These are phyloP conservation scores for Actinomucor elegans DNA, from an alignment of 371 early-diverging fungal species.

Conservation along the genomic window DNA sequence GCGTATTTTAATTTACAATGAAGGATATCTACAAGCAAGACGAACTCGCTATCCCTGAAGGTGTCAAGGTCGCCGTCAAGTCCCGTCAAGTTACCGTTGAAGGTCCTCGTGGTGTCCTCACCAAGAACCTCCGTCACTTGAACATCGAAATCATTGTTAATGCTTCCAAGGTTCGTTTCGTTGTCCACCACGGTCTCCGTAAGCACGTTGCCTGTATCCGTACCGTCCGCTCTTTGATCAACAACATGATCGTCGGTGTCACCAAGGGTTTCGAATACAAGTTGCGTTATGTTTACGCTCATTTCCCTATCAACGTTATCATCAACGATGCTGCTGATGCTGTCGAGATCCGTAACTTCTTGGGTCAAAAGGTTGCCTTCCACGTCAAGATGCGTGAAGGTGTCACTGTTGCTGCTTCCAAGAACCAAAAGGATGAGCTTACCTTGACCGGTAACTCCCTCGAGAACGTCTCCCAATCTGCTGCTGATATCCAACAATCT, in stretches of 20 bases:
- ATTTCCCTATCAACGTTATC: conserved; percentile 99
- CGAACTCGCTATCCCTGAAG: conserved; percentile 77
- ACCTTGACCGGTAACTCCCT: conserved; percentile 95
- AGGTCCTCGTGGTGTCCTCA: conserved; percentile 90
- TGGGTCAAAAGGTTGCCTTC: conserved; percentile 98
- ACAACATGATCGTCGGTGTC: conserved; percentile 98
- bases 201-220: conserved; percentile 99
- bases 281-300: conserved; percentile 99
- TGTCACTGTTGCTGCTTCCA: conserved; percentile 83
- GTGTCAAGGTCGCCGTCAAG: conserved; percentile 77
- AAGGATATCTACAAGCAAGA: conserved; percentile 87
- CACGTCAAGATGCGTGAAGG: conserved; percentile 91
- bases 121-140: conserved; percentile 94
- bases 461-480: conserved; percentile 97
- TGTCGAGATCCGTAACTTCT: conserved; percentile 99
- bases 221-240: conserved; percentile 95
- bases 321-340: conserved; percentile 80
- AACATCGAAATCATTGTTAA: conserved; percentile 81
- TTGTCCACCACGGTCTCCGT: conserved; percentile 97
- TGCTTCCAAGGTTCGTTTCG: conserved; percentile 65
- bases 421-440: conserved; percentile 96
- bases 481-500: conserved; percentile 81
- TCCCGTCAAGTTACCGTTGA: conserved; percentile 75
- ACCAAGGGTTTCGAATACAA: conserved; percentile 99
- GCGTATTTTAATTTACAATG: conserved; percentile 50